A percentile compares a stretch with the other conserved stretches of the same genome.
phyloP scores from a whole-genome alignment of 2,329 filamentous ascomycete species.

The Chaetothyriales sp. region DNA sequence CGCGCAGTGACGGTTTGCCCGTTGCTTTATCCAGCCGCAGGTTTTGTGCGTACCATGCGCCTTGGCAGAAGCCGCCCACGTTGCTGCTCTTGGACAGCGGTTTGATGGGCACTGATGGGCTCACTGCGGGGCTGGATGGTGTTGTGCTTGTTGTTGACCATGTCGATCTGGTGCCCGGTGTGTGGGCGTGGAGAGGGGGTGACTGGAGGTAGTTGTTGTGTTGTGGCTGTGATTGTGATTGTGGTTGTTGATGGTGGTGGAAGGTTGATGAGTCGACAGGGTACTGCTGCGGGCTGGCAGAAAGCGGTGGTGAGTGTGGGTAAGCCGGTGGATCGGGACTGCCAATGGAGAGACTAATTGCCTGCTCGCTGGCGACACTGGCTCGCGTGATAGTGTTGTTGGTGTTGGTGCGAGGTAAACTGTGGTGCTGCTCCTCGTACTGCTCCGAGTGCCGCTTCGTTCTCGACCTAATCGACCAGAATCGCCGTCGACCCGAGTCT shows the following conservation, averaged over 20 bases:
- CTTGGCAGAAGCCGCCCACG: slow-evolving; percentile 7
- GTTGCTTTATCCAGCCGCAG: slow-evolving; percentile 5
- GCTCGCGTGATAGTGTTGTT: too few relatives aligned
- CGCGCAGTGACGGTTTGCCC: slow-evolving; percentile 5
- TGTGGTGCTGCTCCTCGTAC: neutral
- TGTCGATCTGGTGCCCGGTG: neutral
- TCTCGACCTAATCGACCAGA: neutral
- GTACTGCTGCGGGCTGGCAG: neutral
- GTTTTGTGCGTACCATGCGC: slow-evolving; percentile 7
- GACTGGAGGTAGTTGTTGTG: neutral
- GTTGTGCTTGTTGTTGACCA: slow-evolving; percentile 4
- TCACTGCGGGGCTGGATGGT: slow-evolving; percentile 7
- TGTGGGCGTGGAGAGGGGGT: neutral
- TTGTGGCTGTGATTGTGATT: too few relatives aligned
- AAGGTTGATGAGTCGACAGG: neutral
- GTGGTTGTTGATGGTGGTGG: neutral
- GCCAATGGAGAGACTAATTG: neutral
- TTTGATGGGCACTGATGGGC: neutral
- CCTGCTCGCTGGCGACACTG: neutral
- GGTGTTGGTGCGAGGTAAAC: too few relatives aligned
- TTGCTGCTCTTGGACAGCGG: neutral
- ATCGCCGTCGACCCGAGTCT: neutral
- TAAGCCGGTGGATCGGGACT: neutral
- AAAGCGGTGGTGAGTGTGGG: neutral
- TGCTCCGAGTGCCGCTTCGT: neutral